These are phyloP conservation scores for Phaffia rhodozyma DNA, from an alignment of 1,284 basidiomycete species.

Conservation along the genomic window DNA sequence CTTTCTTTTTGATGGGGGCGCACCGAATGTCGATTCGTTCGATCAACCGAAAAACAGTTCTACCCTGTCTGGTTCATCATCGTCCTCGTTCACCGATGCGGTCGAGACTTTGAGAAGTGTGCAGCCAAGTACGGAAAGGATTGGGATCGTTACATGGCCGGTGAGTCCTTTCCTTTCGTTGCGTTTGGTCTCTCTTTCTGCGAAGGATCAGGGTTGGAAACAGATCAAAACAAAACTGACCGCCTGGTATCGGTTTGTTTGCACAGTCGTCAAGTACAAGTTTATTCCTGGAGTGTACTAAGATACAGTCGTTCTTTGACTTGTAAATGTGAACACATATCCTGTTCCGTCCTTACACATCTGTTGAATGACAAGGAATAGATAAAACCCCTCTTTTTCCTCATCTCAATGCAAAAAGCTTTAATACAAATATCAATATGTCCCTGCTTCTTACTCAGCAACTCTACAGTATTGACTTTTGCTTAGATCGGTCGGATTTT, in stretches of 20 bases:
- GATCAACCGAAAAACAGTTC: constrained; percentile 43
- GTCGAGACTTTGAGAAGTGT: constrained; percentile 88
- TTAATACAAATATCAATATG: too few species aligned
- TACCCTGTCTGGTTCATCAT: constrained; percentile 87
- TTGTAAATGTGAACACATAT: too few species aligned
- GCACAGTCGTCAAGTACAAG: constrained; percentile 62
- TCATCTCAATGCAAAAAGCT: too few species aligned
- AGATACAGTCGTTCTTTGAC: not conserved
- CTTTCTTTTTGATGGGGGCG: too few species aligned
- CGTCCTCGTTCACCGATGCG: constrained; percentile 75
- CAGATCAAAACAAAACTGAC: not conserved
- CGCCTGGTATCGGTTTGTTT: too few species aligned
- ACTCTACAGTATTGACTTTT: too few species aligned
- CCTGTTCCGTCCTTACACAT: too few species aligned
- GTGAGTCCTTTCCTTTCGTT: constrained; percentile 6
- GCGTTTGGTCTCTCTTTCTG: not conserved
- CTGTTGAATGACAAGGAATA: too few species aligned
- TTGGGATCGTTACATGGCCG: constrained; percentile 21
- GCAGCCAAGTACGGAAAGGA: constrained; percentile 88
- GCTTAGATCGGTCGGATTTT: too few species aligned
- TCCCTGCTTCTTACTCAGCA: too few species aligned
- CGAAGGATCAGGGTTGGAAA: not conserved
- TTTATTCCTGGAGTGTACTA: constrained; percentile 61
- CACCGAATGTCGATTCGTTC: too few species aligned
- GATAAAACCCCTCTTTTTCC: too few species aligned